A percentile compares a stretch with the other conserved stretches of the same genome.
These are phyloP conservation scores for Pythium brassicae DNA, from an alignment of 352 stramenopile species.

Conservation along the genomic window DNA sequence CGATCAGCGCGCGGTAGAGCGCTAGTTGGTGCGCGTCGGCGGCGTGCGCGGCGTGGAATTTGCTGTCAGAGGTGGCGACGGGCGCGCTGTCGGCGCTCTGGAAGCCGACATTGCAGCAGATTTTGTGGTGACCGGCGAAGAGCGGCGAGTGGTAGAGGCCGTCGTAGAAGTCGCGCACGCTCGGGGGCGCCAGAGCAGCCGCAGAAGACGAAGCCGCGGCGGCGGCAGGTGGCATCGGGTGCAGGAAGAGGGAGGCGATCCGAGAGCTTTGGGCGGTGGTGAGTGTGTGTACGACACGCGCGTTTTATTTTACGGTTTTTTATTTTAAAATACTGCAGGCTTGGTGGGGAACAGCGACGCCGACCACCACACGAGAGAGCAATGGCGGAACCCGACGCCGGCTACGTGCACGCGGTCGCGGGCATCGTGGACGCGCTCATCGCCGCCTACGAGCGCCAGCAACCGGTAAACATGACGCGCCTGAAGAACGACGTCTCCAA, in stretches of 20 bases:
- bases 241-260: not conserved
- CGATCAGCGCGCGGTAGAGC: constrained; percentile 56
- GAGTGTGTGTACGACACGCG: not conserved
- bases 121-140: constrained; percentile 54
- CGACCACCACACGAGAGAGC: not conserved
- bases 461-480: constrained; percentile 92
- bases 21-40: constrained; percentile 45
- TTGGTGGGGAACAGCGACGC: too few relatives aligned
- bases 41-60: constrained; percentile 26
- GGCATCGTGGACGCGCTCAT: constrained; percentile 92
- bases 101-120: constrained; percentile 73
- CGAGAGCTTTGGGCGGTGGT: too few relatives aligned
- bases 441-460: constrained; percentile 82
- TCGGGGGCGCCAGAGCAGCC: constrained; percentile 15
- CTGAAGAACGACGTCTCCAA: constrained; percentile 91
- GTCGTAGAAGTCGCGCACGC: constrained; percentile 71
- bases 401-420: constrained; percentile 81
- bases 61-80: constrained; percentile 8
- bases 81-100: constrained; percentile 19
- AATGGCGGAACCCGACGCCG: constrained; percentile 22
- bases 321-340: too few relatives aligned
- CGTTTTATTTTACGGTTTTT: not conserved
- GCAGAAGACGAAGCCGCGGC: not conserved
- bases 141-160: constrained; percentile 69
- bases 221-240: not conserved